These are phyloP conservation scores for Arachis monticola DNA, from an alignment of 331 rosid genomes.

Conservation along the genomic window DNA sequence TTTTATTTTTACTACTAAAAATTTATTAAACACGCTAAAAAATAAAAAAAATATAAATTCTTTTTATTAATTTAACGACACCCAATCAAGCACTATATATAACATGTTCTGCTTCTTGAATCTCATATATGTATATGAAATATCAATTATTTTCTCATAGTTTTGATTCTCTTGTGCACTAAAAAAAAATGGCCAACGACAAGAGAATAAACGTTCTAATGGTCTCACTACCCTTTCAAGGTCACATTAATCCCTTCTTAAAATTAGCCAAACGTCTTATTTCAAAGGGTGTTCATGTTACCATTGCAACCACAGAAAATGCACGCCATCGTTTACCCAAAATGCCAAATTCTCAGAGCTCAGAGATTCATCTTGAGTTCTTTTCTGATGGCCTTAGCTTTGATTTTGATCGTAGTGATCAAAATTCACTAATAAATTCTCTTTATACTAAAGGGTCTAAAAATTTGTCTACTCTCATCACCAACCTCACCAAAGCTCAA, in stretches of 20 bases:
- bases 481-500: slow-evolving; percentile 27
- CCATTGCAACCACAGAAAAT: slow-evolving; percentile 52
- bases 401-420: slow-evolving; percentile 47
- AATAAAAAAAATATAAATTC: no score
- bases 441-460: slow-evolving; percentile 32
- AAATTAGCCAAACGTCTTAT: slow-evolving; percentile 52
- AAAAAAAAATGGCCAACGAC: slow-evolving; percentile 34
- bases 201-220: slow-evolving; percentile 45
- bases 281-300: slow-evolving; percentile 53
- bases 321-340: slow-evolving; percentile 38
- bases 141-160: not conserved
- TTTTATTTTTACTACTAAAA: no score
- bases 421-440: slow-evolving; percentile 1
- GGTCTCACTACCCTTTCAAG: slow-evolving; percentile 55
- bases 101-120: not conserved
- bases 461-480: slow-evolving; percentile 49
- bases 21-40: no score
- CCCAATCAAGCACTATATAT: no score
- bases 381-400: slow-evolving; percentile 61
- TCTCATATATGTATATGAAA: not conserved
- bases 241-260: slow-evolving; percentile 64
- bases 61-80: no score
- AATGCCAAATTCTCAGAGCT: not conserved
- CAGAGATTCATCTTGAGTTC: slow-evolving; percentile 48
- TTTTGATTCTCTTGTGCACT: not conserved